Evolutionary conservation across 805 yeast genomes (phyloP).

Genomic region (Hanseniaspora vineae): DNA sequence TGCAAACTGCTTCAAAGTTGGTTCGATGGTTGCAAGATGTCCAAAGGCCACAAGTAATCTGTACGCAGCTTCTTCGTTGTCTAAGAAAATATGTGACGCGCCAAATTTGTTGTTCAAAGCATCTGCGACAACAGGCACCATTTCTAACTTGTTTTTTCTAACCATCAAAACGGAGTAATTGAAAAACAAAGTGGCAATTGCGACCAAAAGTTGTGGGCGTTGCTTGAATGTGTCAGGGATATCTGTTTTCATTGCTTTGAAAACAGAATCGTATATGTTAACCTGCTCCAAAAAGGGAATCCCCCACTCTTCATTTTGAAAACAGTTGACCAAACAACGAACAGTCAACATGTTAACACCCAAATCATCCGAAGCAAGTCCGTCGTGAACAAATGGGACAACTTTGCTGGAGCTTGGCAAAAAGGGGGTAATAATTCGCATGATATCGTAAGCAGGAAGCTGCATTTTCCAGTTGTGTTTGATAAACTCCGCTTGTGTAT

Average conservation of each 20-base stretch:
- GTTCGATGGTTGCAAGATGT: slow-evolving; percentile 32
- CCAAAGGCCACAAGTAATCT: slow-evolving; percentile 53
- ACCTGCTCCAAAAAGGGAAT: slow-evolving; percentile 25
- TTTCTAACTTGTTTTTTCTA: slow-evolving; percentile 18
- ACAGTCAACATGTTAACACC: slow-evolving; percentile 37
- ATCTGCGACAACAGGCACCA: slow-evolving; percentile 21
- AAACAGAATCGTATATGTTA: slow-evolving; percentile 27
- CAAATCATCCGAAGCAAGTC: slow-evolving; percentile 21
- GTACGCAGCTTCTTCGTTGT: slow-evolving; percentile 55
- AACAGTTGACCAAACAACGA: slow-evolving; percentile 44
- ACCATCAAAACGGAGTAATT: slow-evolving; percentile 32
- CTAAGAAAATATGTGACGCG: slow-evolving; percentile 17
- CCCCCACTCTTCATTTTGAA: slow-evolving; percentile 36
- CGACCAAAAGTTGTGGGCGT: slow-evolving; percentile 22
- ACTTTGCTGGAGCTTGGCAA: slow-evolving; percentile 29
- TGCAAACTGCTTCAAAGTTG: slow-evolving; percentile 19
- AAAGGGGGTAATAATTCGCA: slow-evolving; percentile 36
- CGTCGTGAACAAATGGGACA: slow-evolving; percentile 29
- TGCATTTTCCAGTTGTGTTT: slow-evolving; percentile 36
- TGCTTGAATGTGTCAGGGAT: slow-evolving; percentile 12
- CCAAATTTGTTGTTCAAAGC: slow-evolving; percentile 19
- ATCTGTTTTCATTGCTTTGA: slow-evolving; percentile 23
- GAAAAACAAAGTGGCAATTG: slow-evolving; percentile 37
- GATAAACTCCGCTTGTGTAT: slow-evolving; percentile 26
- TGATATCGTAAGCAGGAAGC: slow-evolving; percentile 46